Evolutionary conservation across 225 moss, liverwort and hornwort genomes (phyloP).

Genomic region (Sphagnum tenellum): DNA sequence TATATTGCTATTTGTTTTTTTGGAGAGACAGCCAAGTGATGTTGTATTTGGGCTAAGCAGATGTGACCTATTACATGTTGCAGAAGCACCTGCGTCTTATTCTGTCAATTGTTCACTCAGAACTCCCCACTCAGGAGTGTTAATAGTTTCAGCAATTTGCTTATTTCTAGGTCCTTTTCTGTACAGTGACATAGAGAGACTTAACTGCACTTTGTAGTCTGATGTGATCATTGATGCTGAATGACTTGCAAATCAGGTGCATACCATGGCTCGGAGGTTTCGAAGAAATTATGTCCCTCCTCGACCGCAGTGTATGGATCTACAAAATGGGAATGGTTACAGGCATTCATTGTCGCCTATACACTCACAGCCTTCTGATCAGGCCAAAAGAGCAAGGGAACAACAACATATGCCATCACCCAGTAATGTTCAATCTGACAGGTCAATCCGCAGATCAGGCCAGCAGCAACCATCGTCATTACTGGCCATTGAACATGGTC

Average conservation of each 20-base stretch:
- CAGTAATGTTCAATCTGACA: background rate
- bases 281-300: constrained; percentile 36
- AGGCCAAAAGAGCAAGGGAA: constrained; percentile 1
- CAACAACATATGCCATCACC: constrained; percentile 1
- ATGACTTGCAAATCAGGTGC: constrained; percentile 21
- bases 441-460: no score
- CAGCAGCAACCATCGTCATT: background rate
- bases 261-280: constrained; percentile 41
- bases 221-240: background rate
- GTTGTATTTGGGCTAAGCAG: no score
- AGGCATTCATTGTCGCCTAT: constrained; percentile 7
- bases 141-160: background rate
- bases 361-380: constrained; percentile 5
- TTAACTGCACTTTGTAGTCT: background rate
- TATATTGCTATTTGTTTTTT: no score
- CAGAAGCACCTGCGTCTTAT: background rate
- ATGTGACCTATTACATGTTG: no score
- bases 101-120: background rate
- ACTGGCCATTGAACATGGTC: background rate
- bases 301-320: constrained; percentile 20
- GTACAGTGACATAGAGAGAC: no score
- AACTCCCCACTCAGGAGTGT: background rate
- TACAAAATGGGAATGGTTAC: constrained; percentile 1
- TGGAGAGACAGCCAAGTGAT: no score
- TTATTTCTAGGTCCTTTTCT: background rate